A percentile compares a stretch with the other conserved stretches of the same genome.
These are phyloP conservation scores for Alliaria petiolata DNA, from an alignment of 345 rosid genomes.

Conservation along the genomic window DNA sequence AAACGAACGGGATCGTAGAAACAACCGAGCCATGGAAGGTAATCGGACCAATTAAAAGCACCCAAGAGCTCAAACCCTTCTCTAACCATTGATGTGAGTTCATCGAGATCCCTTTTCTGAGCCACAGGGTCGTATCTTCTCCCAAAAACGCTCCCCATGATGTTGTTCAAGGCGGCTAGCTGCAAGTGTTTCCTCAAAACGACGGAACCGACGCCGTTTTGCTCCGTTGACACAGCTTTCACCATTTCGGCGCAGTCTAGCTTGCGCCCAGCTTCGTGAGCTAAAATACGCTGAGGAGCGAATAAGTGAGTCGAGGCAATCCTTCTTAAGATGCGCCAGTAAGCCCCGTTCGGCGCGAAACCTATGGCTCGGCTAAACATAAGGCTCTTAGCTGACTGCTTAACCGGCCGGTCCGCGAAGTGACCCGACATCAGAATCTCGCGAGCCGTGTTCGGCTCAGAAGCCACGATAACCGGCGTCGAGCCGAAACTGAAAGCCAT, in stretches of 20 bases:
- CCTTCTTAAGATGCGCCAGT: conserved; percentile 76
- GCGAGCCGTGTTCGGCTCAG: conserved; percentile 60
- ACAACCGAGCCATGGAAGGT: conserved; percentile 58
- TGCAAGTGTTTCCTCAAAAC: conserved; percentile 64
- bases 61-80: conserved; percentile 91
- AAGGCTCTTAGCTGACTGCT: conserved; percentile 70
- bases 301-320: conserved; percentile 80
- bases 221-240: conserved; percentile 39
- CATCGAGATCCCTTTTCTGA: conserved; percentile 41
- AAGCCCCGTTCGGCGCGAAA: conserved; percentile 78
- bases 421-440: conserved; percentile 66
- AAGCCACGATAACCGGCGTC: conserved; percentile 64
- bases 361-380: conserved; percentile 93
- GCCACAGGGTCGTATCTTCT: conserved; percentile 39
- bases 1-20: conserved; percentile 58
- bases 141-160: conserved; percentile 91
- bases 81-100: conserved; percentile 52
- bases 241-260: conserved; percentile 52
- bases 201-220: conserved; percentile 39
- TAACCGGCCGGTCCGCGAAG: conserved; percentile 86
- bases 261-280: conserved; percentile 60
- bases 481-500: conserved; percentile 89
- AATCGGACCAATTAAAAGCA: conserved; percentile 77
- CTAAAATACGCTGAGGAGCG: conserved; percentile 56
- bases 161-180: conserved; percentile 67